Conservation (phyloP, 176 grass and related monocot genomes). For the Oryza coarctata region DNA sequence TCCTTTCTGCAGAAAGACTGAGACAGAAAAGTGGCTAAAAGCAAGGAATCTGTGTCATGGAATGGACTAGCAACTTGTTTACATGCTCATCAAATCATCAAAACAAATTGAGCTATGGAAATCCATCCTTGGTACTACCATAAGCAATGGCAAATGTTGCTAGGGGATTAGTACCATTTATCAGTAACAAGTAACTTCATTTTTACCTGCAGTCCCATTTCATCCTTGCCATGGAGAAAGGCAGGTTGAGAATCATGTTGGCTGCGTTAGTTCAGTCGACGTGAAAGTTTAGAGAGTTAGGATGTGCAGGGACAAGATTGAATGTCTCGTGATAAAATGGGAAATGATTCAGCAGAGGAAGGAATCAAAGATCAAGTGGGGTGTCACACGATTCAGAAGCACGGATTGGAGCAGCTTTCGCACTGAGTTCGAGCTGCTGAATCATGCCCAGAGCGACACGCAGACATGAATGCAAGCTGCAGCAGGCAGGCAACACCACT, state of each 20-base stretch:
- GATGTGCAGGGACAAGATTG: background rate
- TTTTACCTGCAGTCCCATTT: background rate
- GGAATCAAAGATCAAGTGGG: conserved; percentile 19
- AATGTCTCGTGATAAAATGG: background rate
- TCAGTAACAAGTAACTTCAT: background rate
- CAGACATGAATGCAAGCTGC: background rate
- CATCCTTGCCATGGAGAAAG: background rate
- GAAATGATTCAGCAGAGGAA: conserved; percentile 14
- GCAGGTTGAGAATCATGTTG: background rate
- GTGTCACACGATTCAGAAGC: background rate
- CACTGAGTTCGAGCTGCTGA: background rate
- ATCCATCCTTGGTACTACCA: background rate
- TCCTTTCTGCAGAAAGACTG: background rate
- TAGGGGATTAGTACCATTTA: background rate
- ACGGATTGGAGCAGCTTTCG: background rate
- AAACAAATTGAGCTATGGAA: background rate
- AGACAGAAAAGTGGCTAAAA: background rate
- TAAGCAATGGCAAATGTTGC: background rate
- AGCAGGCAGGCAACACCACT: background rate
- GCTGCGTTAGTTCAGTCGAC: background rate
- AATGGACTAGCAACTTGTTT: background rate
- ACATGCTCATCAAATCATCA: background rate
- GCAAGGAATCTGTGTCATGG: background rate
- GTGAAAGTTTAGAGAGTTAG: background rate
- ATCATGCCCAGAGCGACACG: background rate